Percentiles rank a stretch among this genome's conserved stretches.
Conservation (phyloP, 2,329 filamentous ascomycete genomes). For the Penicillium occitanis region DNA sequence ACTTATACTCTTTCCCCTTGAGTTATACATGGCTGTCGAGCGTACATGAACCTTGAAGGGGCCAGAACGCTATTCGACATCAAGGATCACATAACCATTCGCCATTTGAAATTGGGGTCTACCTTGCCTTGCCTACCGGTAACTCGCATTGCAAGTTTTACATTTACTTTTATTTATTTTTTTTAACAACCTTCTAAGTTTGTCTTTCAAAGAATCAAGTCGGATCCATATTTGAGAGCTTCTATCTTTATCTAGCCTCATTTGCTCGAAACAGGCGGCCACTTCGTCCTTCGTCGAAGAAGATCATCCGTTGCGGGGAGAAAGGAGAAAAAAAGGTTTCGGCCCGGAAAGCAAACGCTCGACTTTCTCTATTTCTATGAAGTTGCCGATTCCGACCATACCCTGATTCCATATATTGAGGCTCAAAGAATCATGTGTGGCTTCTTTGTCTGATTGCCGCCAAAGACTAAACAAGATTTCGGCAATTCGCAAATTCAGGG, state of each 20-base stretch:
- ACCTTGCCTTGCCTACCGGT: neutral
- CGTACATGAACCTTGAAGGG: neutral
- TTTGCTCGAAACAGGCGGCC: neutral
- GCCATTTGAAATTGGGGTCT: neutral
- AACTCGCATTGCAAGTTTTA: neutral
- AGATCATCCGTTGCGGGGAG: slow-evolving; percentile 11
- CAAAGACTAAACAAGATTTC: neutral
- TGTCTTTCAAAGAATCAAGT: neutral
- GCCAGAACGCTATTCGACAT: neutral
- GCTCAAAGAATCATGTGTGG: slow-evolving; percentile 8
- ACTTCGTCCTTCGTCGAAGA: slow-evolving; percentile 2
- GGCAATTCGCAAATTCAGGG: neutral
- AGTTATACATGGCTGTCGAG: neutral
- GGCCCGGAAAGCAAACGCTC: neutral
- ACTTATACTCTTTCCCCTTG: neutral
- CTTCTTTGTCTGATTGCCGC: slow-evolving; percentile 10
- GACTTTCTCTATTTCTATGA: neutral
- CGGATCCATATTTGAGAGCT: neutral
- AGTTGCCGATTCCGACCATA: slow-evolving; percentile 2
- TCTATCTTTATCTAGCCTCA: neutral
- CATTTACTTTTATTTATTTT: neutral
- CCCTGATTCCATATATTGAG: neutral
- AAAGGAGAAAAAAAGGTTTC: neutral
- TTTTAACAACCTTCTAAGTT: neutral
- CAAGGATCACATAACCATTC: neutral